Conservation (phyloP, 129 eudicot genomes). For the sunflower (Helianthus annuus) region HanXRQr2.0-SUNRISE NC_035446.2:143934667-143935166, state of each 20-base stretch:
- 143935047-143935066: constrained; percentile 11
- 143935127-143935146: not conserved
- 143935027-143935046: constrained; percentile 11
- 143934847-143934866: constrained; percentile 95
- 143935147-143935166: not conserved
- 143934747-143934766: constrained; percentile 93
- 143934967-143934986: constrained; percentile 97
- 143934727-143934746: constrained; percentile 92
- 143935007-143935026: constrained; percentile 25
- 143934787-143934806: constrained; percentile 79
- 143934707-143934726: constrained; percentile 93
- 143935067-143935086: constrained; percentile 3
- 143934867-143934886: constrained; percentile 94
- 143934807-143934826: constrained; percentile 76
- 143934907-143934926: constrained; percentile 94
- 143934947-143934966: constrained; percentile 97
- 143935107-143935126: not conserved
- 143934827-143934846: constrained; percentile 94
- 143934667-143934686: constrained; percentile 98
- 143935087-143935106: constrained; percentile 19
- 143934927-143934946: constrained; percentile 98
- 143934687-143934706: constrained; percentile 97
- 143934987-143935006: constrained; percentile 86
- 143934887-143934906: constrained; percentile 96
- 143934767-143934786: constrained; percentile 94